Conservation (phyloP, 495 filamentous ascomycete genomes). For the Daldinia grandis region DNA sequence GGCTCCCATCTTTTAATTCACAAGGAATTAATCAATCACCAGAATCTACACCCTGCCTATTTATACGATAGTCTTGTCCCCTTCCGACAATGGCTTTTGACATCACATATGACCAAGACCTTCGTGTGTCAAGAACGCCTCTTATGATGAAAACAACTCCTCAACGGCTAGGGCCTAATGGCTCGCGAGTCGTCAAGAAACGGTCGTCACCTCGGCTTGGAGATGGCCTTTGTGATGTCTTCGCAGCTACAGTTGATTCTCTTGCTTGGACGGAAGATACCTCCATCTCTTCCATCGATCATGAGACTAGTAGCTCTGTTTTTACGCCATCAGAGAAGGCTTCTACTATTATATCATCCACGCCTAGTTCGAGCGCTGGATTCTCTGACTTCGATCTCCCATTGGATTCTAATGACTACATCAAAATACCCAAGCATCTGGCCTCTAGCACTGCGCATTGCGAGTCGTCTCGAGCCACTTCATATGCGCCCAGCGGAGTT, state of each 20-base stretch:
- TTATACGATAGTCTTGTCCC: background rate
- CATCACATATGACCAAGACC: background rate
- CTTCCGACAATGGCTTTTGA: background rate
- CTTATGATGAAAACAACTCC: constrained; percentile 20
- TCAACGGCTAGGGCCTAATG: constrained; percentile 23
- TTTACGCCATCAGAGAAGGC: background rate
- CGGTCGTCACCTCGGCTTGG: constrained; percentile 33
- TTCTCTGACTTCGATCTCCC: background rate
- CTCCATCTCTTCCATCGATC: background rate
- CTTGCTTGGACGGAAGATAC: background rate
- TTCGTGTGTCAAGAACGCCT: background rate
- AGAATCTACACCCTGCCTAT: background rate
- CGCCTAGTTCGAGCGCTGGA: constrained; percentile 3
- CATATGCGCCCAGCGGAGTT: background rate
- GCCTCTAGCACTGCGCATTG: background rate
- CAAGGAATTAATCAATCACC: background rate
- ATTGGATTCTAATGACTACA: background rate
- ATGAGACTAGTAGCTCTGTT: background rate
- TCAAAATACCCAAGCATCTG: background rate
- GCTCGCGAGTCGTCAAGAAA: constrained; percentile 27
- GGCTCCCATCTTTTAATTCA: background rate
- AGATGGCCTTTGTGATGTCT: constrained; percentile 27
- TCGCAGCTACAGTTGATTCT: background rate
- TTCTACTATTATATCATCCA: background rate
- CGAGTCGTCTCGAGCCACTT: background rate